Base-by-base conservation (phyloP, 176 grass and related monocot genomes). In the Rhynchospora pubera region DNA sequence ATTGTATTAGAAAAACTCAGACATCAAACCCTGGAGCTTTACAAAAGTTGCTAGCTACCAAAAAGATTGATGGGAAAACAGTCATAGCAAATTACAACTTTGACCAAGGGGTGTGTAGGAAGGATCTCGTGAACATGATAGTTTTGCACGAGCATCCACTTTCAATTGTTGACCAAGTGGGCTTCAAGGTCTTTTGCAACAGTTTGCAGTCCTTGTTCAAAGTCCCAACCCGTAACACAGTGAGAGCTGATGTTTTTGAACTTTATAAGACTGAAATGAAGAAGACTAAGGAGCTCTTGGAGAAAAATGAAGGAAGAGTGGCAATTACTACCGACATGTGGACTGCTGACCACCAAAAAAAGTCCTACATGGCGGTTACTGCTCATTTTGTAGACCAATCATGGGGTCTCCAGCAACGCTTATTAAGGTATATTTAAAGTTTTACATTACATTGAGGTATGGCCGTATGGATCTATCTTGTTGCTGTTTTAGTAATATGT, bases 321-420 rank as follows among this genome's bases (percentile, higher is more conserved):
- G 53, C 63, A 15, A 62, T 86, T 5, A 86, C 78, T 14, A 75
- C 78, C 34, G 78, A 86, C 10, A 82, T 63, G 63, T 86, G 51
- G 64, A 75, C 77, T 7, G 34, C 65, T 8, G 57, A 34, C 6
- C 79, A 86, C 57, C 22, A 73, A 73, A 86, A 81, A 3, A 86
- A 48, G 13, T 61, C 62, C 2, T 82, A 61, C 7, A 86, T 86
- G 65, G 53, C 78, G 7, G 14, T 45, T 87, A 62, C 26, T 28
- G 26, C 26, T 28, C 26, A 28, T 28, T 28, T 28, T 4, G 28
- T 87, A 32, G 57, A 82, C 56, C 26, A 75, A 15, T 83, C 34
- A 10, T 78, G 53, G 67, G 4, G 4, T 12, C 12, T 82, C 9
- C 57, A 64, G 55, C 53, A 48, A 22, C 16, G 6, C n/a, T 26